Conservation (phyloP, 306 rosid species). For the Malus orientalis region DNA sequence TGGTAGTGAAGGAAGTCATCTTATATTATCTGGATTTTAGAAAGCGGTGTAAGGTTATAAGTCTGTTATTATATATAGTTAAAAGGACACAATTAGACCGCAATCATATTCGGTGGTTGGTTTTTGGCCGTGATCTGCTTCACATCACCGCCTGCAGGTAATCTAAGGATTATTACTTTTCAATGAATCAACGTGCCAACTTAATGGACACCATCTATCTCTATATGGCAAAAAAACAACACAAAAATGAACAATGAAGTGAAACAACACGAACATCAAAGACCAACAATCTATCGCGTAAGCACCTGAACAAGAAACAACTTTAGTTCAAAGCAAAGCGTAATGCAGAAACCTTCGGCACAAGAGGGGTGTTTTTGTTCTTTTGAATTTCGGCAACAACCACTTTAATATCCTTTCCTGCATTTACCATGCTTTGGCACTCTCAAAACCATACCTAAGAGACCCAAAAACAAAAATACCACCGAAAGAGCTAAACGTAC, state of each 20-base stretch:
- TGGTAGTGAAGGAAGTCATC: slow-evolving; percentile 6
- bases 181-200: too few species aligned
- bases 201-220: too few species aligned
- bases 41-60: slow-evolving; percentile 13
- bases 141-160: too few species aligned
- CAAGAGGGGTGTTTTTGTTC: slow-evolving; percentile 92
- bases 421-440: slow-evolving; percentile 43
- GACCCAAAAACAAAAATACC: too few species aligned
- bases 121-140: too few species aligned
- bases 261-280: too few species aligned
- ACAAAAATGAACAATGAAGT: too few species aligned
- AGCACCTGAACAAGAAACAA: slow-evolving; percentile 14
- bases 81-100: slow-evolving; percentile 14
- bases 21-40: slow-evolving; percentile 13
- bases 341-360: slow-evolving; percentile 64
- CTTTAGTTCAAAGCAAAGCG: slow-evolving; percentile 26
- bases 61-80: slow-evolving; percentile 18
- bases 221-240: too few species aligned
- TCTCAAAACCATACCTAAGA: too few species aligned
- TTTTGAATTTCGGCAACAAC: slow-evolving; percentile 94
- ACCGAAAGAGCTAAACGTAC: too few species aligned
- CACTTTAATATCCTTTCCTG: slow-evolving; percentile 99
- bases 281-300: not conserved
- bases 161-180: too few species aligned
- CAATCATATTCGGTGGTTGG: too few species aligned